Base-by-base conservation (phyloP, 495 filamentous ascomycete species). In the Talaromyces stipitatus region DNA sequence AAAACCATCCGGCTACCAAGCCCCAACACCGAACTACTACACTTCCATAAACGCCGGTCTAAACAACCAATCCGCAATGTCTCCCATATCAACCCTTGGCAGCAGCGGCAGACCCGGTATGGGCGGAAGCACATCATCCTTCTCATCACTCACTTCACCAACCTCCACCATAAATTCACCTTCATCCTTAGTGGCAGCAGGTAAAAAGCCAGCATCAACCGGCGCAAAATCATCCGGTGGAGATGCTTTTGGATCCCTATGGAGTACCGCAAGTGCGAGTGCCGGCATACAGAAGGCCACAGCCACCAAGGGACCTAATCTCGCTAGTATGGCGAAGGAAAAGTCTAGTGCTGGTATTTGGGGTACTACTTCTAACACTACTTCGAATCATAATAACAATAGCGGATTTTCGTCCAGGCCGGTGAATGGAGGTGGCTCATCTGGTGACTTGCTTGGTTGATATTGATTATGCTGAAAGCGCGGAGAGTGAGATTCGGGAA, bases 271-370 rank as follows among this genome's bases (percentile, higher is more conserved):
- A 26, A 89, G 87, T 50, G 85, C 89, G 12, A 86, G 80, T 50
- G 82, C 79, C 11, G 89, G 90, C 33, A 76, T 92, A 50, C 89
- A 91, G 74, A 98, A 96, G 73, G 82, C 84, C 3, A 73, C 77
- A 11, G 69, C 80, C 1, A 83, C 79, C 57, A 88, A 88, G 59
- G 87, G 90, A 7, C 82, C 83, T 46, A 88, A 85, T 58, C 77
- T 98, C 60, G 91, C 90, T 20, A 89, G 92, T 66, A 87, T 98
- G 75, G 92, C 91, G 43, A 96, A 96, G 76, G 89, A 97, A 69
- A 96, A 96, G 76, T 90, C 90, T 36, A 91, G 85, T 67, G 90
- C 90, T 2, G 91, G 92, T 2, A 89, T 98, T 62, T 98, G 95
- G 91, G 94, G 94, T 9, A 79, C 86, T 30, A 62, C 78, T 1